Conservation (phyloP, 192 early-diverging fungal genomes). For the Geranomyces michiganensis region DNA sequence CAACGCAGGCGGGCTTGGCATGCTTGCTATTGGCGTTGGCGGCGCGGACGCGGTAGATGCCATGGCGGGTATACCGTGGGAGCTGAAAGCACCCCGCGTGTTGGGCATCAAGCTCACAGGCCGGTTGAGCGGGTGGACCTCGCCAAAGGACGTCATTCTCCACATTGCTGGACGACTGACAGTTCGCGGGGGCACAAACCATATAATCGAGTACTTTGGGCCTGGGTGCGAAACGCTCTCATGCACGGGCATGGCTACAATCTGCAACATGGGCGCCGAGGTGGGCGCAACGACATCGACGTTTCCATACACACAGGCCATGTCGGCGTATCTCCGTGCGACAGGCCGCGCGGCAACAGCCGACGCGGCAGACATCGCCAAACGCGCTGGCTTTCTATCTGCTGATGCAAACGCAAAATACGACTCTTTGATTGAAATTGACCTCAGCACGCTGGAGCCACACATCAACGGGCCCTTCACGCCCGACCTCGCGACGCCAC, state of each 20-base stretch:
- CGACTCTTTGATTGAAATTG: constrained; percentile 93
- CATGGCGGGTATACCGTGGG: constrained; percentile 98
- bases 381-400: constrained; percentile 55
- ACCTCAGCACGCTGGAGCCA: constrained; percentile 91
- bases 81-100: constrained; percentile 97
- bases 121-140: constrained; percentile 86
- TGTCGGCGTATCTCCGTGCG: constrained; percentile 88
- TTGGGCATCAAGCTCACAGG: constrained; percentile 92
- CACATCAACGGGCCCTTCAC: constrained; percentile 96
- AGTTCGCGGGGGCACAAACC: constrained; percentile 87
- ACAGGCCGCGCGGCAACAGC: constrained; percentile 83
- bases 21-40: constrained; percentile 96
- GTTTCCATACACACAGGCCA: constrained; percentile 92
- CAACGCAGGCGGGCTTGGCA: constrained; percentile 96
- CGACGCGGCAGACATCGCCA: constrained; percentile 61
- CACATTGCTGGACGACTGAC: constrained; percentile 93
- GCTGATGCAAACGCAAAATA: constrained; percentile 73
- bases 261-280: constrained; percentile 99
- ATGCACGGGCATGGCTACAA: constrained; percentile 98
- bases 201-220: constrained; percentile 98
- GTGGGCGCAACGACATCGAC: constrained; percentile 92
- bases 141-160: constrained; percentile 95
- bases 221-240: constrained; percentile 90
- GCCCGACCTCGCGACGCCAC: constrained; percentile 87
- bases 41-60: constrained; percentile 99